A percentile compares a stretch with the other conserved stretches of the same genome.
phyloP scores from a whole-genome alignment of 805 yeast genomes.

The Zygoascus biomembranicola region DNA sequence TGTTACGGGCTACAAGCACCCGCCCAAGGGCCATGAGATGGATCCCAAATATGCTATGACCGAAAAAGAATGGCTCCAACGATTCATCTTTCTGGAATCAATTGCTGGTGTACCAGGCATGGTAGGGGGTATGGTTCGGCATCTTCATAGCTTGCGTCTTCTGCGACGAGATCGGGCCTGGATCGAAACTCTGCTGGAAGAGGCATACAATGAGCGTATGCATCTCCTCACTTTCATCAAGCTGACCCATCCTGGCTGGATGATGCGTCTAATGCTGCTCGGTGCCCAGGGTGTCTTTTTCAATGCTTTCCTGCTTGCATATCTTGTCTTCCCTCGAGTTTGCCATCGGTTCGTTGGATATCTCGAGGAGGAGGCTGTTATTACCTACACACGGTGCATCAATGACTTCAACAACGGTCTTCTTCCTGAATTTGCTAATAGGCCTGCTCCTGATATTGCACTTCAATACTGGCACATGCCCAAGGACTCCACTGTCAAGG shows the following conservation, averaged over 20 bases:
- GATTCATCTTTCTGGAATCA: conserved; percentile 54
- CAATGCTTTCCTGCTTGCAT: conserved; percentile 53
- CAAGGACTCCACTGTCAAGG: conserved; percentile 45
- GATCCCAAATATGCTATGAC: conserved; percentile 43
- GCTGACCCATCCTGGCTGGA: conserved; percentile 53
- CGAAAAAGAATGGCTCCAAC: conserved; percentile 52
- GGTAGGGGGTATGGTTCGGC: conserved; percentile 66
- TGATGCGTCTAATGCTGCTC: conserved; percentile 46
- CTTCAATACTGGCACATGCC: conserved; percentile 54
- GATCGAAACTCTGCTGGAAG: conserved; percentile 65
- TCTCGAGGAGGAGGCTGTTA: conserved; percentile 68
- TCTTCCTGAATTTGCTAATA: conserved; percentile 39
- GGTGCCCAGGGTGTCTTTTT: conserved; percentile 66
- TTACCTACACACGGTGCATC: conserved; percentile 55
- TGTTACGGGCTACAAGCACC: conserved; percentile 58
- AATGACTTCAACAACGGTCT: conserved; percentile 44
- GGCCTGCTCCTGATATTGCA: conserved; percentile 40
- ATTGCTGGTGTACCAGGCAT: conserved; percentile 79
- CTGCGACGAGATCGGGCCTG: conserved; percentile 63
- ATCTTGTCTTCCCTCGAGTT: conserved; percentile 49
- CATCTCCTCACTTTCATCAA: conserved; percentile 62
- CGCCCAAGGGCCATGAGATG: conserved; percentile 32
- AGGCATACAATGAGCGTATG: conserved; percentile 74
- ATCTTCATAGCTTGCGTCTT: conserved; percentile 53
- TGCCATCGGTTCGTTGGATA: conserved; percentile 75